Percentiles rank a stretch among this genome's conserved stretches.
Evolutionary conservation across 2,329 filamentous ascomycete genomes (phyloP).

Genomic region (Curvularia verruculosa): DNA sequence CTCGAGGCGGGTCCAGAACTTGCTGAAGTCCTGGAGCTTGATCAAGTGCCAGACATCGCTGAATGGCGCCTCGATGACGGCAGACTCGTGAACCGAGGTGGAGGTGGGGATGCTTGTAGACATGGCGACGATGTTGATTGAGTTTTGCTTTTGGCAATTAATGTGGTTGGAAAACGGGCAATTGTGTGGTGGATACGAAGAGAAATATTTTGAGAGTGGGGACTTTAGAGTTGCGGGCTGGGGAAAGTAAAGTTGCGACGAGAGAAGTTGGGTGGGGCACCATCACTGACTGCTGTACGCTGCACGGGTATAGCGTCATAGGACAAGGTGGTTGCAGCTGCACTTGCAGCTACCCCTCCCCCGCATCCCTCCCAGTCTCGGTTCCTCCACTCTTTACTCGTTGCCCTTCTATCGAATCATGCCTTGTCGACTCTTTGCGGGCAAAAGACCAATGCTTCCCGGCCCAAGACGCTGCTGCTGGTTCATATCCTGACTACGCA

Average conservation of each 20-base stretch:
- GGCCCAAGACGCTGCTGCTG: too few relatives aligned
- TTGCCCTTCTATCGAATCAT: neutral
- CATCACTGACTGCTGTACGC: constrained; percentile 3
- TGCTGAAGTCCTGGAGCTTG: constrained; percentile 72
- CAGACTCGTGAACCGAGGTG: constrained; percentile 69
- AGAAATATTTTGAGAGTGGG: neutral
- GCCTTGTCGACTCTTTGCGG: neutral
- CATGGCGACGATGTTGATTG: constrained; percentile 28
- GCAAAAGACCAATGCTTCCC: neutral
- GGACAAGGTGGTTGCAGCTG: constrained; percentile 20
- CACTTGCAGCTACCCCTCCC: constrained; percentile 38
- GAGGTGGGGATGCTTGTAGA: constrained; percentile 64
- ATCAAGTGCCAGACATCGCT: constrained; percentile 74
- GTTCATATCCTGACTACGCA: neutral
- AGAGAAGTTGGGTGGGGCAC: constrained; percentile 27
- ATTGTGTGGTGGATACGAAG: neutral
- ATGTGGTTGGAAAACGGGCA: neutral
- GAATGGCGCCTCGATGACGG: constrained; percentile 71
- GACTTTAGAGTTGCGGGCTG: constrained; percentile 5
- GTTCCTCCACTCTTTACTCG: constrained; percentile 6
- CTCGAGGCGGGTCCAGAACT: constrained; percentile 69
- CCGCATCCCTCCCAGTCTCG: constrained; percentile 20
- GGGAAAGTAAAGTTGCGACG: constrained; percentile 3
- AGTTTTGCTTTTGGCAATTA: constrained; percentile 12
- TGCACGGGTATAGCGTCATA: constrained; percentile 24